Evolutionary conservation across 2,329 filamentous ascomycete genomes (phyloP), one percentile per base, ranked within the genome.

Genomic region (Grosmannia penicillata): DNA sequence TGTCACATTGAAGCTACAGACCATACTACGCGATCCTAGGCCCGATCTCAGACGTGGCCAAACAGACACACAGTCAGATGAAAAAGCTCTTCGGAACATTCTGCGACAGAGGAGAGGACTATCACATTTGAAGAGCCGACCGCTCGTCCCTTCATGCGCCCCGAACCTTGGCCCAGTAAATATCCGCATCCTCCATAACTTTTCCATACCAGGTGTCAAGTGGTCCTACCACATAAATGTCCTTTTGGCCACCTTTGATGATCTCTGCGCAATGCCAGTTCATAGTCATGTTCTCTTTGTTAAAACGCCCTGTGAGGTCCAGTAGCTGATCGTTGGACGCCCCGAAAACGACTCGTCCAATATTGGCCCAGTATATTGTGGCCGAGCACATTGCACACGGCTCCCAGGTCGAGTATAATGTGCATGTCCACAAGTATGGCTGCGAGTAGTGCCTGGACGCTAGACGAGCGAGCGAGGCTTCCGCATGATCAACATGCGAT

Each of bases 361-460:
- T 70, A 46, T 68, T 62, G 28, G 65, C 65, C 66, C 66, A 70
- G 41, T 50, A 52, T 6, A 49, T 42, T 13, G 48, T 51, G 17
- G 45, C 48, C 38, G 56, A 54, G 46, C 66, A 71, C 66, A 71
- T 70, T 17, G 63, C 65, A 43, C 68, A 71, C 2, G 67, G 67
- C 49, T 71, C 68, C 66, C 68, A 70, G 10, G 66, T 70, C 18
- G 60, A 63, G 33, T 68, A 61, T 28, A 70, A 49, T 0, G 66
- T 69, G 46, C 65, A 70, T 27, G 47, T 49, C 53, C 61, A 63
- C 3, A 71, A 56, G 45, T 63, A 71, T 13, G 58, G 55, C 43
- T 63, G 61, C 4, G 58, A 52, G 46, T 62, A 70, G 45, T 70
- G 66, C 6, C 53, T 49, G 14, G 66, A 61, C 1, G 66, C 63